These are phyloP conservation scores for Pigoraptor vietnamica DNA, from an alignment of 78 protist genomes.

Conservation along the genomic window DNA sequence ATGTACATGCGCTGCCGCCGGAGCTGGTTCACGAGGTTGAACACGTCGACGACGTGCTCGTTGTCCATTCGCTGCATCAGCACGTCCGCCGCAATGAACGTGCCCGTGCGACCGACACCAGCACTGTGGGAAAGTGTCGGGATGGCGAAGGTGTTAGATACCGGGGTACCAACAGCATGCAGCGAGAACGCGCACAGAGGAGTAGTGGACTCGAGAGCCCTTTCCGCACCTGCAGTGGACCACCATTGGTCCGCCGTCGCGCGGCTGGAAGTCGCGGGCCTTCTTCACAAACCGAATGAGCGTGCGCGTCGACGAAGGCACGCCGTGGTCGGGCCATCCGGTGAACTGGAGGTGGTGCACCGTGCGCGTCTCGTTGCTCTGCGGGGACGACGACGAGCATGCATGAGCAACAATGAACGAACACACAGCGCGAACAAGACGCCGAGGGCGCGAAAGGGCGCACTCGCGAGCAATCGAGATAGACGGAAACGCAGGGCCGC, in stretches of 20 bases:
- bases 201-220: background rate
- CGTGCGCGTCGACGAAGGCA: background rate
- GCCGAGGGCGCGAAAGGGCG: too few species aligned
- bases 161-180: too few species aligned
- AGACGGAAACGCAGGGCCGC: too few species aligned
- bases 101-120: conserved; percentile 65
- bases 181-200: too few species aligned
- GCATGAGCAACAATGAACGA: background rate
- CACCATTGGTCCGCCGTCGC: conserved; percentile 25
- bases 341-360: conserved; percentile 36
- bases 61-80: background rate
- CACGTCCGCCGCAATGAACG: conserved; percentile 30
- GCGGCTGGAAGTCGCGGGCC: background rate
- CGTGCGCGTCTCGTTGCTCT: conserved; percentile 4
- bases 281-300: background rate
- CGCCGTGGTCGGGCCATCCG: conserved; percentile 63
- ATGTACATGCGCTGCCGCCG: background rate
- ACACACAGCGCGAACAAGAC: background rate
- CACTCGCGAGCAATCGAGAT: too few species aligned
- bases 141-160: too few species aligned
- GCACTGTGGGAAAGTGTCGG: conserved; percentile 20
- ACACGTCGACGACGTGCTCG: background rate
- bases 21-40: background rate
- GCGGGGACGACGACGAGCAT: too few species aligned
- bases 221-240: conserved; percentile 39